Percentiles rank a stretch among this genome's conserved stretches.
Evolutionary conservation across 495 filamentous ascomycete genomes (phyloP).

Genomic region (Penicillium maclennaniae): DNA sequence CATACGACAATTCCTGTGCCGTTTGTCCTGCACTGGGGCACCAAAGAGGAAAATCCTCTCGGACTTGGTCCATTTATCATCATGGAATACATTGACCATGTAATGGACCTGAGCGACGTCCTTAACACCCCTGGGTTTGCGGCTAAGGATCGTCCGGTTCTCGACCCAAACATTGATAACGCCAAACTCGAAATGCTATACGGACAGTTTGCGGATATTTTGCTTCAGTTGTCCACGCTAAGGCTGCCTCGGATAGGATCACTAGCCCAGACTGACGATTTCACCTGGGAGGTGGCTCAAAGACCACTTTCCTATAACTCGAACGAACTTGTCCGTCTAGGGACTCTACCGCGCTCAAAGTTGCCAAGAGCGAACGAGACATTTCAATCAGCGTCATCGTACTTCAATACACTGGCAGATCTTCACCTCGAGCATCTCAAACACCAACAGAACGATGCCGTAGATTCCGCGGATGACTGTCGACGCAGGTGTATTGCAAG

Average conservation of each 20-base stretch:
- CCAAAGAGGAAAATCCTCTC: conserved; percentile 24
- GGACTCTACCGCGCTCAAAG: conserved; percentile 8
- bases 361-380: conserved; percentile 1
- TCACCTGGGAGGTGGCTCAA: conserved; percentile 7
- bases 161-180: conserved; percentile 1
- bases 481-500: too few relatives aligned
- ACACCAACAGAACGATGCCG: too few relatives aligned
- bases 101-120: conserved; percentile 4
- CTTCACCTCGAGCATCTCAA: conserved; percentile 4
- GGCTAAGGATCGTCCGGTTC: too few relatives aligned
- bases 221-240: too few relatives aligned
- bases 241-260: too few relatives aligned
- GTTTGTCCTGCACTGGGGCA: conserved; percentile 32
- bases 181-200: too few relatives aligned
- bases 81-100: conserved; percentile 43
- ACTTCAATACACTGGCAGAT: conserved; percentile 7
- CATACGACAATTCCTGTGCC: conserved; percentile 38
- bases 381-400: conserved; percentile 4
- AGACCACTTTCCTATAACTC: conserved; percentile 5
- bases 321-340: conserved; percentile 8
- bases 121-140: too few relatives aligned
- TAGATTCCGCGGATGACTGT: too few relatives aligned
- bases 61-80: conserved; percentile 48
- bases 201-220: too few relatives aligned
- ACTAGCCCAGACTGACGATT: conserved; percentile 1